Evolutionary conservation across 345 rosid species (phyloP), one percentile per base, ranked within the genome.

Genomic region (Carallia brachiata): DNA sequence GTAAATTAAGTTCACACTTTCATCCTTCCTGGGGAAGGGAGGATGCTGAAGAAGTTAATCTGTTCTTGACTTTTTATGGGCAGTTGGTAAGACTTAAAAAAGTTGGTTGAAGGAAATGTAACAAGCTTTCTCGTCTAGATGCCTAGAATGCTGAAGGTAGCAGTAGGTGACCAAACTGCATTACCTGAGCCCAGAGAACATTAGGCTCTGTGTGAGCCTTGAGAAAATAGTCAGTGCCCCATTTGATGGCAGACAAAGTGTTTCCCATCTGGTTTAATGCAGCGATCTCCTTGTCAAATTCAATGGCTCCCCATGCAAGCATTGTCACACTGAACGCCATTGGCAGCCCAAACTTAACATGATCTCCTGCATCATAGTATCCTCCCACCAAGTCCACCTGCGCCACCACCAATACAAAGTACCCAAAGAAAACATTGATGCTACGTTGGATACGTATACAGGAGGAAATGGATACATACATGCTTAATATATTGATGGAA

Each of bases 191-290:
- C 91, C 90, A 93, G 8, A 93, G 86, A 66, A 88, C 81, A 78
- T 89, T 71, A 1, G 96, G 92, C 36, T 89, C 80, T 10, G 89
- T 76, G 70, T 93, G 94, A 18, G 94, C 92, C 73, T 87, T 88
- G 56, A 93, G 56, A 81, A 89, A 89, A 76, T 93, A 93, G 73
- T 91, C 96, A 50, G 96, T 86, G 15, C 87, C 94, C 97, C 97
- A 93, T 83, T 73, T 79, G 58, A 93, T 80, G 39, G 98, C 81
- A 80, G 79, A 76, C 66, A 91, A 67, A 23, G 91, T 31, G 36
- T 84, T 80, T 27, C 70, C 61, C 75, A 71, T 67, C 28, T 71
- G 69, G 61, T 71, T 31, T 3, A 67, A 27, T 6, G 19, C 63
- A 1, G 69, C 57, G 66, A 76, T 62, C 2, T 76, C 72, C 15